These are phyloP conservation scores for Cyclostephanos invisitatus DNA, from an alignment of 108 stramenopile species.

Conservation along the genomic window DNA sequence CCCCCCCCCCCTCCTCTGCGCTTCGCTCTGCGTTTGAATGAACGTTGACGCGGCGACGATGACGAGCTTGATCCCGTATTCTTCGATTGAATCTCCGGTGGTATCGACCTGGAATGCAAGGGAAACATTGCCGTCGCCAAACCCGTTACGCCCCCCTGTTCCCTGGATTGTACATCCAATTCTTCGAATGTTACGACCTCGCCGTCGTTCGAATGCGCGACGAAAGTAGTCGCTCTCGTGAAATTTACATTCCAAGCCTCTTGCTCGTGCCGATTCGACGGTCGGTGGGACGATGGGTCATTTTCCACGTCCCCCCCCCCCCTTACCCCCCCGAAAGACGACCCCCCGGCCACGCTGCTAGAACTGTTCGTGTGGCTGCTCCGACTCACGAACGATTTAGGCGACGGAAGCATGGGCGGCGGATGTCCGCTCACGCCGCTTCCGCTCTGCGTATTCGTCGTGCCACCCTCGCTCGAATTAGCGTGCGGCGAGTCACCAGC, in stretches of 20 bases:
- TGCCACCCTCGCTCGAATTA: conserved; percentile 2
- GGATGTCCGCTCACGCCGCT: background rate
- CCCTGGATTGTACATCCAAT: background rate
- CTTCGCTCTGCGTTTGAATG: background rate
- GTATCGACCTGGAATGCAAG: background rate
- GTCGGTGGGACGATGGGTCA: background rate
- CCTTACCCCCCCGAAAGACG: background rate
- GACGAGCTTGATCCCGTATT: background rate
- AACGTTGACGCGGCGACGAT: background rate
- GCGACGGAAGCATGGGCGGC: background rate
- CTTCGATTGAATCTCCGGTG: background rate
- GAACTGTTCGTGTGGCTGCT: background rate
- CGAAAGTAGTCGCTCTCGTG: background rate
- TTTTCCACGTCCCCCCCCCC: background rate
- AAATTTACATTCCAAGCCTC: background rate
- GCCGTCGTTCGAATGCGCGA: conserved; percentile 10
- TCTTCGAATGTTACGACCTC: conserved; percentile 1
- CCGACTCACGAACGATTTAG: conserved; percentile 2
- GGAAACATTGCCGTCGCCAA: background rate
- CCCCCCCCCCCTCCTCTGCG: conserved; percentile 1
- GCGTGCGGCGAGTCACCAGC: background rate
- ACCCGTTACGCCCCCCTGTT: background rate
- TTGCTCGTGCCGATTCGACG: background rate
- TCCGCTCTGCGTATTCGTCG: background rate
- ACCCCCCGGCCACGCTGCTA: background rate